A percentile compares a stretch with the other conserved stretches of the same genome.
Evolutionary conservation across 2,329 filamentous ascomycete genomes (phyloP).

Genomic region (Passalora sequoiae): DNA sequence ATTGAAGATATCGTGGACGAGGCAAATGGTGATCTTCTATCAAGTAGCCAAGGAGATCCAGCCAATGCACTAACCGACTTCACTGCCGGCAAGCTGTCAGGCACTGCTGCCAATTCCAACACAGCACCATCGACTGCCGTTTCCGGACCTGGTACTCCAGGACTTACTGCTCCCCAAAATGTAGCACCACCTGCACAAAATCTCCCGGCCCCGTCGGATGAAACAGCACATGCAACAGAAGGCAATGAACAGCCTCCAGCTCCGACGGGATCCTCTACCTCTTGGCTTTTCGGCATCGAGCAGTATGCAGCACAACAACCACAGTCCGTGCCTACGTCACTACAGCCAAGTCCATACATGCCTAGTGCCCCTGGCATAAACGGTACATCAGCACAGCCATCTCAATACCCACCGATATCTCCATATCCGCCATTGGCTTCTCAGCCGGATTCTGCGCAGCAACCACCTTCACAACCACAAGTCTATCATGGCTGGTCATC

Average conservation of each 20-base stretch:
- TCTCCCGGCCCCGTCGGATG: too few species aligned
- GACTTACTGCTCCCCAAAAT: constrained; percentile 8
- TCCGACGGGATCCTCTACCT: background rate
- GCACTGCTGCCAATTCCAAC: too few species aligned
- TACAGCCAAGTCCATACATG: constrained; percentile 10
- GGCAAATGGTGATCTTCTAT: constrained; percentile 8
- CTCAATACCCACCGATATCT: constrained; percentile 9
- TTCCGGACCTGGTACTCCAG: constrained; percentile 11
- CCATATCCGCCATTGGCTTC: constrained; percentile 9
- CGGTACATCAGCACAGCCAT: constrained; percentile 6
- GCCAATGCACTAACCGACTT: background rate
- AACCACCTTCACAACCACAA: constrained; percentile 5
- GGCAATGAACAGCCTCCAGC: too few species aligned
- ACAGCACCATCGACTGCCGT: constrained; percentile 1
- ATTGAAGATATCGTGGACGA: constrained; percentile 27
- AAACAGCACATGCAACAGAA: too few species aligned
- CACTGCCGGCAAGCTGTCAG: constrained; percentile 7
- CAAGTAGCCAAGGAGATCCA: constrained; percentile 3
- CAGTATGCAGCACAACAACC: constrained; percentile 35
- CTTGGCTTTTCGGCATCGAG: constrained; percentile 43
- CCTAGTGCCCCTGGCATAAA: constrained; percentile 20
- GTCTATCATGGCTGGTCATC: constrained; percentile 21
- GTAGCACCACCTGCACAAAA: constrained; percentile 2
- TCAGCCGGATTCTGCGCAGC: background rate
- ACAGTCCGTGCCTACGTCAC: background rate